These are phyloP conservation scores for Pseudonitzschia delicatissima DNA, from an alignment of 108 stramenopile species.

Conservation along the genomic window DNA sequence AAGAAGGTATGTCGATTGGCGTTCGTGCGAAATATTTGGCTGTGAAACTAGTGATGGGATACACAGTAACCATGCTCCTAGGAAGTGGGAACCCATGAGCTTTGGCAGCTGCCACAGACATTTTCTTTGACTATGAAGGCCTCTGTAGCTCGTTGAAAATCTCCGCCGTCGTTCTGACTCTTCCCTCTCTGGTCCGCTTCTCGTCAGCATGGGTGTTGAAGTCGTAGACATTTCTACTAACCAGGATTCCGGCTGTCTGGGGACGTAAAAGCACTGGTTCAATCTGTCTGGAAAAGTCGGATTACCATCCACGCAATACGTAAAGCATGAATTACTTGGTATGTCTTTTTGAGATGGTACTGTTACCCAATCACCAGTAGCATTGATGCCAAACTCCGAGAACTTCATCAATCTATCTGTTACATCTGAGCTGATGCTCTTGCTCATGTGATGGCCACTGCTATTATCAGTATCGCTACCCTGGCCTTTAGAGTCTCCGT, in stretches of 20 bases:
- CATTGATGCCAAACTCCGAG: conserved; percentile 50
- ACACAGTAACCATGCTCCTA: conserved; percentile 79
- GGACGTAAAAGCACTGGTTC: conserved; percentile 52
- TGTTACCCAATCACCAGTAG: conserved; percentile 71
- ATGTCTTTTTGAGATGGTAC: conserved; percentile 50
- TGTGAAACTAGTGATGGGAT: conserved; percentile 71
- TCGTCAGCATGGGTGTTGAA: conserved; percentile 60
- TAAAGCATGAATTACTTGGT: conserved; percentile 43
- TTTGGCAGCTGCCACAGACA: conserved; percentile 87
- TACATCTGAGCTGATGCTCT: conserved; percentile 21
- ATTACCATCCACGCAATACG: conserved; percentile 81
- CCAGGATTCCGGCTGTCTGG: conserved; percentile 67
- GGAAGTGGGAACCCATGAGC: conserved; percentile 83
- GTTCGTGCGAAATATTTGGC: conserved; percentile 40
- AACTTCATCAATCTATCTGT: conserved; percentile 23
- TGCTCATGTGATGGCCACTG: conserved; percentile 15
- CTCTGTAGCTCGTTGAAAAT: conserved; percentile 56
- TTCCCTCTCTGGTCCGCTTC: conserved; percentile 77
- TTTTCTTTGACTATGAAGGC: conserved; percentile 69
- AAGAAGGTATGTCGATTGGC: conserved; percentile 67
- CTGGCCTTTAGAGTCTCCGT: conserved; percentile 32
- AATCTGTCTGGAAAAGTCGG: conserved; percentile 76
- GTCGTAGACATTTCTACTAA: conserved; percentile 46
- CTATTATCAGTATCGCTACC: conserved; percentile 40
- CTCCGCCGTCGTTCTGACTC: conserved; percentile 61